phyloP scores from a whole-genome alignment of 306 rosid genomes.

The Begonia peltatifolia region DNA sequence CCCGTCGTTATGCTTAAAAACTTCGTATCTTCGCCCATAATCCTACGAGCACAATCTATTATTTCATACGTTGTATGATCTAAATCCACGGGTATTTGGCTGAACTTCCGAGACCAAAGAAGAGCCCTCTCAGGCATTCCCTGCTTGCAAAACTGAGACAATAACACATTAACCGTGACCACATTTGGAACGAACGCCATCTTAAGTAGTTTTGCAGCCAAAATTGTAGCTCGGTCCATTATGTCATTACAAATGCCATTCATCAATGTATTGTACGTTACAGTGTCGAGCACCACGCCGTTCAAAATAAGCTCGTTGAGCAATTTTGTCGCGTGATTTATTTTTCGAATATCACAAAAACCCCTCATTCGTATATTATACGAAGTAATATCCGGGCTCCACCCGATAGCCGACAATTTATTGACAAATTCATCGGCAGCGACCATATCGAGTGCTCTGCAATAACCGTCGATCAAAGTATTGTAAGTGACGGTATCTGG shows the following conservation, averaged over 20 bases:
- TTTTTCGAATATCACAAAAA: slow-evolving; percentile 34
- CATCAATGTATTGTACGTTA: slow-evolving; percentile 56
- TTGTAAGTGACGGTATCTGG: slow-evolving; percentile 59
- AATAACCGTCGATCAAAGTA: slow-evolving; percentile 57
- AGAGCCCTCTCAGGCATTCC: slow-evolving; percentile 68
- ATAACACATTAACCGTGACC: slow-evolving; percentile 40
- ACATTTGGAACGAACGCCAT: slow-evolving; percentile 54
- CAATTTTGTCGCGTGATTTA: slow-evolving; percentile 36
- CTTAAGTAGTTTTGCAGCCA: slow-evolving; percentile 62
- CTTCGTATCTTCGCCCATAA: slow-evolving; percentile 23
- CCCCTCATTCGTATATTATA: slow-evolving; percentile 50
- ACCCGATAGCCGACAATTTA: slow-evolving; percentile 39
- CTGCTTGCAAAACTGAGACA: slow-evolving; percentile 62
- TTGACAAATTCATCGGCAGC: slow-evolving; percentile 36
- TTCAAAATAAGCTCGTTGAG: slow-evolving; percentile 48
- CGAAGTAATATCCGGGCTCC: slow-evolving; percentile 58
- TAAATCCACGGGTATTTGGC: slow-evolving; percentile 32
- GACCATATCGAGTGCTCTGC: slow-evolving; percentile 52
- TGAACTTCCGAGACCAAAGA: slow-evolving; percentile 61
- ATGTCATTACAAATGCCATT: slow-evolving; percentile 46
- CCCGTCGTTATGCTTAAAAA: slow-evolving; percentile 22
- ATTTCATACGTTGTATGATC: slow-evolving; percentile 39
- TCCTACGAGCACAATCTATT: slow-evolving; percentile 31
- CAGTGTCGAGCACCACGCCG: slow-evolving; percentile 46
- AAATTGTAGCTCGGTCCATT: slow-evolving; percentile 47